Conservation (phyloP, 805 yeast species). For the Ogataea neopini region DNA sequence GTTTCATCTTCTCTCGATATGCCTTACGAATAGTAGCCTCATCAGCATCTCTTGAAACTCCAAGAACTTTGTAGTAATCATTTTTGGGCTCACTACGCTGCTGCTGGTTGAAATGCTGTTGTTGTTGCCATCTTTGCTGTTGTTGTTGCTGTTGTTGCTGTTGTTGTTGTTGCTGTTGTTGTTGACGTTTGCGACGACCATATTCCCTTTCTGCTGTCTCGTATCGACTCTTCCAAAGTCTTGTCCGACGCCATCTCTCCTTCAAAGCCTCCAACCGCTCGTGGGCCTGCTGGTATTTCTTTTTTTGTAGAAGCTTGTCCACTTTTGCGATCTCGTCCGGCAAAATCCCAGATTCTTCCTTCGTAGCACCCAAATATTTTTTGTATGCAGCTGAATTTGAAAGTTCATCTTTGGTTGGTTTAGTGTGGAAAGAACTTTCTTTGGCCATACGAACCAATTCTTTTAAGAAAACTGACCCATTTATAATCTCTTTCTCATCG, state of each 20-base stretch:
- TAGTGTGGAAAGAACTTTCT: slow-evolving; percentile 25
- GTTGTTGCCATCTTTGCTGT: slow-evolving; percentile 49
- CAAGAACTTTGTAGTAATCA: slow-evolving; percentile 81
- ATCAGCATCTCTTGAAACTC: slow-evolving; percentile 64
- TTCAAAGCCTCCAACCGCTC: slow-evolving; percentile 37
- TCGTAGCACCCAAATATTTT: slow-evolving; percentile 6
- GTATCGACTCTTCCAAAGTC: slow-evolving; percentile 38
- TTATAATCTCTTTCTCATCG: slow-evolving; percentile 22
- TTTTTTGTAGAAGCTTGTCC: slow-evolving; percentile 20
- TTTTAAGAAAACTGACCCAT: slow-evolving; percentile 20
- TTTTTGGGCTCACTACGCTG: slow-evolving; percentile 40
- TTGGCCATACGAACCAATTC: slow-evolving; percentile 26
- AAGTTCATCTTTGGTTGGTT: not conserved
- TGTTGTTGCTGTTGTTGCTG: slow-evolving; percentile 42
- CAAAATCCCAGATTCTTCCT: slow-evolving; percentile 9
- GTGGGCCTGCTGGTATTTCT: slow-evolving; percentile 41
- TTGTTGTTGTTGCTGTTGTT: slow-evolving; percentile 37
- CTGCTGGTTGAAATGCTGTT: slow-evolving; percentile 40
- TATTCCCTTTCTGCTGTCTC: slow-evolving; percentile 19
- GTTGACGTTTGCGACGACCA: slow-evolving; percentile 25
- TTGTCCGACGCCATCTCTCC: slow-evolving; percentile 41
- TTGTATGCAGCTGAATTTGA: slow-evolving; percentile 12
- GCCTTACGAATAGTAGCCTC: slow-evolving; percentile 76
- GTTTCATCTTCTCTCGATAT: slow-evolving; percentile 72
- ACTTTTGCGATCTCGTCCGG: slow-evolving; percentile 17